Evolutionary conservation across 164 flowering plant genomes (phyloP).

Genomic region (Cinnamomum chago): DNA sequence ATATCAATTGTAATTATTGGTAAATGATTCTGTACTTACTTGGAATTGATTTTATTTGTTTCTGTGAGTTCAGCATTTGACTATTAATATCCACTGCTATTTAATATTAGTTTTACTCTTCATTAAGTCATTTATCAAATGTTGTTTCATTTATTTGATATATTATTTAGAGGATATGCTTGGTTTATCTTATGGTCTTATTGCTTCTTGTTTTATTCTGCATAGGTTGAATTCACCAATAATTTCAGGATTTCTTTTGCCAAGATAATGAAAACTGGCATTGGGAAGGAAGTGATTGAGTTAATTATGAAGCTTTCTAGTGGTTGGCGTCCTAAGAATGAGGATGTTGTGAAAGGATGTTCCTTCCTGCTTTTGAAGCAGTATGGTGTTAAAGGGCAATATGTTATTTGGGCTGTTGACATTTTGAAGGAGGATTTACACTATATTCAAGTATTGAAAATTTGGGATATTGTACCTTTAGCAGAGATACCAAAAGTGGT

Average conservation of each 20-base stretch:
- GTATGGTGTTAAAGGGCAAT: slow-evolving; percentile 19
- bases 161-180: background rate
- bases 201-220: background rate
- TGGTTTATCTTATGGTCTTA: background rate
- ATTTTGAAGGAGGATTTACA: slow-evolving; percentile 8
- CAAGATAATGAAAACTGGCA: background rate
- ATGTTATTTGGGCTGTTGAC: slow-evolving; percentile 38
- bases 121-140: background rate
- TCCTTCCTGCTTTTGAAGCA: slow-evolving; percentile 25
- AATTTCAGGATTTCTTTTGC: slow-evolving; percentile 23
- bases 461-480: slow-evolving; percentile 63
- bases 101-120: background rate
- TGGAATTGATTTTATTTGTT: background rate
- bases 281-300: slow-evolving; percentile 14
- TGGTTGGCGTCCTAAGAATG: slow-evolving; percentile 33
- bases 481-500: slow-evolving; percentile 48
- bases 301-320: slow-evolving; percentile 28
- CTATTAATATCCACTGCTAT: background rate
- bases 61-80: too few relatives aligned
- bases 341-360: slow-evolving; percentile 2
- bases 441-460: slow-evolving; percentile 31
- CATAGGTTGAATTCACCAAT: slow-evolving; percentile 27
- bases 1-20: too few relatives aligned
- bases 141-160: background rate
- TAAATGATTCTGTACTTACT: background rate